Evolutionary conservation across 352 stramenopile species (phyloP).

Genomic region (Phytopythium kandeliae): DNA sequence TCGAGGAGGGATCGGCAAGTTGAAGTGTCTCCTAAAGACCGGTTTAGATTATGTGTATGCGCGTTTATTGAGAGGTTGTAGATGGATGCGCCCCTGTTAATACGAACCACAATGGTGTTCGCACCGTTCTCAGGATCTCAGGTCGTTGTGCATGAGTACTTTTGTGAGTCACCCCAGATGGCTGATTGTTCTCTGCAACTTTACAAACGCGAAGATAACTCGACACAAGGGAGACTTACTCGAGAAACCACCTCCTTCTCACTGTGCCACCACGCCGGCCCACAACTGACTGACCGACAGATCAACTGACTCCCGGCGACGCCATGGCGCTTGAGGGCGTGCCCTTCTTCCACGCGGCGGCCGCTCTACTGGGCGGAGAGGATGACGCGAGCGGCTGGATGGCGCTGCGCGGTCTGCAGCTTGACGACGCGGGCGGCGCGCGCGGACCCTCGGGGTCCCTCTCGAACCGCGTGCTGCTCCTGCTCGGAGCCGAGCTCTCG

Average conservation of each 20-base stretch:
- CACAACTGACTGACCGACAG: no score
- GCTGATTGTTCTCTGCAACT: not conserved
- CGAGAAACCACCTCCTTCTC: no score
- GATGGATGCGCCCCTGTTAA: not conserved
- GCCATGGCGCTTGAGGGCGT: conserved; percentile 2
- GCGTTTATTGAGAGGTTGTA: no score
- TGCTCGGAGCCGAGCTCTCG: conserved; percentile 26
- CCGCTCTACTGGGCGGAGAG: conserved; percentile 1
- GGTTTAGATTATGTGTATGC: not conserved
- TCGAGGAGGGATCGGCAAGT: not conserved
- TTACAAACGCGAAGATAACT: no score
- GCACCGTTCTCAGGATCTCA: not conserved
- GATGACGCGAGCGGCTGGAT: not conserved
- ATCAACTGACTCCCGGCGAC: no score
- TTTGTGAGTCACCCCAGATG: not conserved
- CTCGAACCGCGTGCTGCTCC: conserved; percentile 17
- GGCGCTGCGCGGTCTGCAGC: conserved; percentile 5
- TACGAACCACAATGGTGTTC: not conserved
- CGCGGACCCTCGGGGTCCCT: conserved; percentile 12
- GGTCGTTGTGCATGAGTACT: not conserved
- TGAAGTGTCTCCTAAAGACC: not conserved
- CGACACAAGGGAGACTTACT: no score
- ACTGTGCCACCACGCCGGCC: no score
- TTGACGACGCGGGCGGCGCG: conserved; percentile 2
- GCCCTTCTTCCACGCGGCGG: not conserved